Evolutionary conservation across 225 moss, liverwort and hornwort genomes (phyloP).

Genomic region (Physcomitrium patens): DNA sequence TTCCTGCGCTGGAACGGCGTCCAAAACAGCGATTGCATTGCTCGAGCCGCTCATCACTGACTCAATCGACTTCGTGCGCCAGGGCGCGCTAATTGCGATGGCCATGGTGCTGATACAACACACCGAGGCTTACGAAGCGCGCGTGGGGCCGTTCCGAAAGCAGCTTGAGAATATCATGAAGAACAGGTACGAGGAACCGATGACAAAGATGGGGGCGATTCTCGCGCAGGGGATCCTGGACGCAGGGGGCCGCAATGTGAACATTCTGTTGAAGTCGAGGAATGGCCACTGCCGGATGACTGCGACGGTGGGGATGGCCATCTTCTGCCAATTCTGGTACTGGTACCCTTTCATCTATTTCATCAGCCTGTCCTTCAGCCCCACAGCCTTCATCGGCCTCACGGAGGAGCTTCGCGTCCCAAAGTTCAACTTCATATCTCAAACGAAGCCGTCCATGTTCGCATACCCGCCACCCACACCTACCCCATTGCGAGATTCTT

Average conservation of each 20-base stretch:
- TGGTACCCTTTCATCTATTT: slow-evolving; percentile 99
- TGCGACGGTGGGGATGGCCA: slow-evolving; percentile 91
- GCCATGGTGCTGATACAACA: slow-evolving; percentile 97
- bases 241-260: slow-evolving; percentile 93
- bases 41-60: slow-evolving; percentile 83
- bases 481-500: slow-evolving; percentile 45
- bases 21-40: slow-evolving; percentile 78
- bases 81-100: slow-evolving; percentile 91
- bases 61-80: slow-evolving; percentile 85
- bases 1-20: slow-evolving; percentile 91
- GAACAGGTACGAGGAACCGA: slow-evolving; percentile 82
- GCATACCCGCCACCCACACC: slow-evolving; percentile 73
- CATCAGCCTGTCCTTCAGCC: slow-evolving; percentile 86
- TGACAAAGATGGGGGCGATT: slow-evolving; percentile 99
- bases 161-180: slow-evolving; percentile 80
- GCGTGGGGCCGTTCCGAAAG: slow-evolving; percentile 72
- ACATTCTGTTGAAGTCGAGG: slow-evolving; percentile 78
- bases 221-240: slow-evolving; percentile 95
- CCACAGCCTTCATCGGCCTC: slow-evolving; percentile 92
- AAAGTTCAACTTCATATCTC: slow-evolving; percentile 79
- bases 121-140: slow-evolving; percentile 67
- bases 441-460: slow-evolving; percentile 75
- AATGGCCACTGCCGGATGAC: slow-evolving; percentile 91
- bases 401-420: slow-evolving; percentile 88
- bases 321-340: slow-evolving; percentile 99